Conservation (phyloP, 345 rosid species). For the Eucalyptus urophylla region DNA sequence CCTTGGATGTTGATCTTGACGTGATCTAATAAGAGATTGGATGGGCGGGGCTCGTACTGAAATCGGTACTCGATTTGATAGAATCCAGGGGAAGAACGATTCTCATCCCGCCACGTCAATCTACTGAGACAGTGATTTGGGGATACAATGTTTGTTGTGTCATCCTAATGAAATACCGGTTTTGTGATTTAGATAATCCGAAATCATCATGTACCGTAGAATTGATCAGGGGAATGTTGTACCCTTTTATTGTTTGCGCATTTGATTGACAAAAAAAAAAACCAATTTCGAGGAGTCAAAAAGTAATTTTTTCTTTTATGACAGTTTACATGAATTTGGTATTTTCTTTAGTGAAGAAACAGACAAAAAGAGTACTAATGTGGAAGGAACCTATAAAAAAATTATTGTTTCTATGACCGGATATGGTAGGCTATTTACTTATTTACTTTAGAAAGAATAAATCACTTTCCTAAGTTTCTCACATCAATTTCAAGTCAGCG, state of each 20-base stretch:
- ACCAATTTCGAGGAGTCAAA: background rate
- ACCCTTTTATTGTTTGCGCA: background rate
- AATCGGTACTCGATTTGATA: background rate
- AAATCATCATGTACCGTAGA: background rate
- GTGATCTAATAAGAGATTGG: background rate
- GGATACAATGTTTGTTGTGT: background rate
- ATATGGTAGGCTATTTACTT: background rate
- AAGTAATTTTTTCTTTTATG: background rate
- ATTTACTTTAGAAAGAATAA: background rate
- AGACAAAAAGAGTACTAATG: background rate
- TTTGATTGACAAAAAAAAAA: background rate
- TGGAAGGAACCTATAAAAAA: background rate
- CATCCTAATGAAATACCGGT: background rate
- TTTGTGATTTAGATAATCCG: background rate
- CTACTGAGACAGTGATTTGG: rapidly evolving
- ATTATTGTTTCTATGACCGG: background rate
- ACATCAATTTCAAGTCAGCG: background rate
- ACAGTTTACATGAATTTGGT: background rate
- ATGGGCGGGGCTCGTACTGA: background rate
- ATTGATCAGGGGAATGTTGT: background rate
- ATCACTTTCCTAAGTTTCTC: background rate
- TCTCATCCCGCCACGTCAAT: background rate
- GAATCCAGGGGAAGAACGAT: no score
- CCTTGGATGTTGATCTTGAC: background rate
- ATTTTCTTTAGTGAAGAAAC: background rate